A percentile compares a stretch with the other conserved stretches of the same genome.
phyloP scores from a whole-genome alignment of 257 asterid genomes.

The Solanum pinnatisectum region DNA sequence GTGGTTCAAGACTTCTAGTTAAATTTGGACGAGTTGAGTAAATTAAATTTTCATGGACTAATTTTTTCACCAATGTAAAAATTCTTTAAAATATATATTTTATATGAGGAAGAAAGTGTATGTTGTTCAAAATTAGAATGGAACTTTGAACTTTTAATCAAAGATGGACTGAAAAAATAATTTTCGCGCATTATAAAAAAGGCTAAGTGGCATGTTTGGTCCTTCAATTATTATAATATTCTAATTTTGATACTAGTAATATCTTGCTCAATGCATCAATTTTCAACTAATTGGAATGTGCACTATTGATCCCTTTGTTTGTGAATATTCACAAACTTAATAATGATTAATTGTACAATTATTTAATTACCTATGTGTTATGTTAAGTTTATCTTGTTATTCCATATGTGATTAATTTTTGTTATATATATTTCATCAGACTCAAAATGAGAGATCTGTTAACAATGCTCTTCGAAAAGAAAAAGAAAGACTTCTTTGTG shows the following conservation, averaged over 20 bases:
- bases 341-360: not conserved
- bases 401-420: not conserved
- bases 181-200: too few species aligned
- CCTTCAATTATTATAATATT: too few species aligned
- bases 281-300: not conserved
- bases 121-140: too few species aligned
- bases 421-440: slow-evolving; percentile 14
- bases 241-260: not conserved
- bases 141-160: not conserved
- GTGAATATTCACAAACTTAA: too few species aligned
- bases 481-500: slow-evolving; percentile 37
- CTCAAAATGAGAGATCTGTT: slow-evolving; percentile 38
- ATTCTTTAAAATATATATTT: too few species aligned
- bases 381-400: too few species aligned
- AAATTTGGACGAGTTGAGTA: too few species aligned
- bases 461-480: slow-evolving; percentile 36
- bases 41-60: not conserved
- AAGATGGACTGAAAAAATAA: not conserved
- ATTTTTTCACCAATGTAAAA: too few species aligned
- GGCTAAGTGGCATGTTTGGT: not conserved
- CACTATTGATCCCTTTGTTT: not conserved
- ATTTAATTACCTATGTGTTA: not conserved
- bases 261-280: not conserved
- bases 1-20: too few species aligned
- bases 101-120: not conserved